Conservation (phyloP, 768 basidiomycete species). For the Brasilioporus rufonigricans region DNA sequence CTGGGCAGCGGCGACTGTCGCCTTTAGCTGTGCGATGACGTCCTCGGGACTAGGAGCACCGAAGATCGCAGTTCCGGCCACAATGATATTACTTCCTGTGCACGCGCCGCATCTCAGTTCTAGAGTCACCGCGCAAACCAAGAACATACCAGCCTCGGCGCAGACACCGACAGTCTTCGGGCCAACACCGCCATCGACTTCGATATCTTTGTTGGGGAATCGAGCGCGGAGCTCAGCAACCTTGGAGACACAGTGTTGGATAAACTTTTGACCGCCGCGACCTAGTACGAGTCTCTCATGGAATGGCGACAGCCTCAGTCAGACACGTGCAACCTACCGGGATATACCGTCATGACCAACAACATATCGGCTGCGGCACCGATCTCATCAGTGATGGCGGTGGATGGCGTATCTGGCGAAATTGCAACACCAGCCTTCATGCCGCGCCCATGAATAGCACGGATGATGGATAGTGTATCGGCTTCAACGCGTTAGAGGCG, state of each 20-base stretch:
- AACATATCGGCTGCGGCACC: conserved; percentile 89
- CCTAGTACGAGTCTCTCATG: conserved; percentile 41
- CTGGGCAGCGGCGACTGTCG: conserved; percentile 66
- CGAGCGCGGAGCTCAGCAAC: conserved; percentile 85
- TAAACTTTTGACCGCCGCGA: conserved; percentile 94
- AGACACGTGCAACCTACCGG: conserved; percentile 48
- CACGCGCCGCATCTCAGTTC: background rate
- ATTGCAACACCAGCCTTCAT: conserved; percentile 98
- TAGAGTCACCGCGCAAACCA: background rate
- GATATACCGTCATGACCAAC: conserved; percentile 97
- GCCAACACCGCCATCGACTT: conserved; percentile 98
- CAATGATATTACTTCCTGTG: conserved; percentile 94
- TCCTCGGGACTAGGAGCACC: conserved; percentile 71
- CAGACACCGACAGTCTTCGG: conserved; percentile 85
- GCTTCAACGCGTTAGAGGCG: conserved; percentile 40
- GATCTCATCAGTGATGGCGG: conserved; percentile 82
- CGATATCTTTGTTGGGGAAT: conserved; percentile 94
- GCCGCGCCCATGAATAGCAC: conserved; percentile 71
- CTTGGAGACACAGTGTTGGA: conserved; percentile 90
- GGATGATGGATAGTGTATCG: conserved; percentile 73
- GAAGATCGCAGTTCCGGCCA: conserved; percentile 96
- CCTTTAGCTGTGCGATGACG: conserved; percentile 73
- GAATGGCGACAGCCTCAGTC: background rate
- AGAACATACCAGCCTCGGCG: conserved; percentile 74
- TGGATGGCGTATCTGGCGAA: conserved; percentile 90